These are phyloP conservation scores for Komagataea norvegica DNA, from an alignment of 1,139 yeast species.

Conservation along the genomic window DNA sequence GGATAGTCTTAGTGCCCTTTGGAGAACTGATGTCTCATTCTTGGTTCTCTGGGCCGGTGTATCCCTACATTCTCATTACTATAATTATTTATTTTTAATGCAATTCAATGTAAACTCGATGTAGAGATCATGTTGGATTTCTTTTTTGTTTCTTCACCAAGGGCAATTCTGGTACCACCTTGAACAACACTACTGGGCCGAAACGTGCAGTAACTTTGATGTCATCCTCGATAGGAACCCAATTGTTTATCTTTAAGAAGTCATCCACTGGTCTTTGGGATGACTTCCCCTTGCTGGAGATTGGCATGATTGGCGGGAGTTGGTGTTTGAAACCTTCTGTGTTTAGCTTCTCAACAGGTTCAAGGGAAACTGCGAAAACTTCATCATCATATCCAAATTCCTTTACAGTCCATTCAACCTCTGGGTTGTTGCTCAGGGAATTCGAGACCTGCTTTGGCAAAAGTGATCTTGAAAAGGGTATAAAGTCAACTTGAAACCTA, in stretches of 20 bases:
- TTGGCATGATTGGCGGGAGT: conserved; percentile 17
- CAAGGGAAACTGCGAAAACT: conserved; percentile 27
- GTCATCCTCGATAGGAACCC: conserved; percentile 13
- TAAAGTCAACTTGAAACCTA: conserved; percentile 21
- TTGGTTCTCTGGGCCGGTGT: conserved; percentile 21
- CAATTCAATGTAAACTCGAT: no score
- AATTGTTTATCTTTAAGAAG: conserved; percentile 14
- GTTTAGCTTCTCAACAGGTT: conserved; percentile 14
- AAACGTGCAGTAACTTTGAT: conserved; percentile 9
- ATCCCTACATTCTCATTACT: conserved; percentile 21
- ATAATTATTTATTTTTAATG: background rate
- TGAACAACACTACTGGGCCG: conserved; percentile 14
- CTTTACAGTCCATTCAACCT: conserved; percentile 25
- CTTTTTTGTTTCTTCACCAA: conserved; percentile 1
- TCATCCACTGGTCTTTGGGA: conserved; percentile 13
- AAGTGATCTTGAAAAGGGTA: conserved; percentile 17
- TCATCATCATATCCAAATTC: conserved; percentile 25
- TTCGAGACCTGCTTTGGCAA: conserved; percentile 6
- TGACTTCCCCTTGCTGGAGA: conserved; percentile 16
- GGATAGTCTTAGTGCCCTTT: conserved; percentile 24
- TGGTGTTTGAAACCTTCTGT: conserved; percentile 6
- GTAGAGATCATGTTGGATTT: background rate
- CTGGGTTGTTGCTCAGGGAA: conserved; percentile 4
- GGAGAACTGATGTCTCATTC: conserved; percentile 2
- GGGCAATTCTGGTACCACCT: conserved; percentile 5